Evolutionary conservation across 2,329 filamentous ascomycete species (phyloP), one percentile per base, ranked within the genome.

Genomic region (Epichloe glyceriae): DNA sequence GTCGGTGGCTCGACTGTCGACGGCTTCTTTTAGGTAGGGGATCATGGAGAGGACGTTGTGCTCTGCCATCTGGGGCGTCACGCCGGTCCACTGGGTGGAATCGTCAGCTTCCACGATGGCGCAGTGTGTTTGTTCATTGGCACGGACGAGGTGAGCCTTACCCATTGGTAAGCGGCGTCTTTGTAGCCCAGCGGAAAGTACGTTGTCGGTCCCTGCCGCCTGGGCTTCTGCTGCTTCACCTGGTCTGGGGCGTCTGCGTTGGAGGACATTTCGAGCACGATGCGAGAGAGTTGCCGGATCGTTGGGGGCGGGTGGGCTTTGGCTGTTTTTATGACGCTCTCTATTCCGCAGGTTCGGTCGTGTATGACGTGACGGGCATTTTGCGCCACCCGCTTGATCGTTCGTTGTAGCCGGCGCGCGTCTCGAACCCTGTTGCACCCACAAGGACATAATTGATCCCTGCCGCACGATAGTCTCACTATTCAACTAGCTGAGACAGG

Each of bases 111-210:
- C n/a, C 26, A 43, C 26, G 15, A 15, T 5, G 26, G 4, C 3
- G 42, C 4, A 14, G n/a, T 4, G 15, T 19, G 19, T 45, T 34
- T 45, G 30, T 19, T 45, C 12, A 22, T 14, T 8, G 8, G 30
- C n/a, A 45, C 17, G 30, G 15, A 15, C 26, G 33, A 12, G 17
- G 15, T 14, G 11, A 26, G 12, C 17, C 82, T 56, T 69, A 88
- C 86, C 88, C 93, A 97, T 75, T 97, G 91, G 58, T 79, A 84
- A 55, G 88, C 88, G 15, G 88, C 91, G 52, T 95, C 89, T 62
- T 90, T 93, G 70, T 95, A 95, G 47, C 89, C 84, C 20, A 97
- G 70, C 2, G 93, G 90, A 58, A 98, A 97, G 66, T 78, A 83
- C 1, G 62, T 61, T 2, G 60, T 52, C 1, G 61, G 60, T 30